Percentiles rank a stretch among this genome's conserved stretches.
These are phyloP conservation scores for Phytophthora sansomeana DNA, from an alignment of 352 stramenopile genomes.

Conservation along the genomic window DNA sequence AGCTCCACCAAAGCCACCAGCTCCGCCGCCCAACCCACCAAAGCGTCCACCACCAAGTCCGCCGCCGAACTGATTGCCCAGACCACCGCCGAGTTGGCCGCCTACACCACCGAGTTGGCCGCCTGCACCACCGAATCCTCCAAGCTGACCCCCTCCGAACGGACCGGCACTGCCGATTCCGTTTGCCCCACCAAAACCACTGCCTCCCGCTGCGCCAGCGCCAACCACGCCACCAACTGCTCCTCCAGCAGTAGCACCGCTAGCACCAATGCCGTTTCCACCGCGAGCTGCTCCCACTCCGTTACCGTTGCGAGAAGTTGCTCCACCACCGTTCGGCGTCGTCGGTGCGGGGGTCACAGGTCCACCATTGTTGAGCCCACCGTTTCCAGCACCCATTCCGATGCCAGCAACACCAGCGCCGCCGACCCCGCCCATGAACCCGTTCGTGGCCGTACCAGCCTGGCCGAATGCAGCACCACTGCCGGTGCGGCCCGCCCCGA, in stretches of 20 bases:
- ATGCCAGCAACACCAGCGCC: conserved; percentile 3
- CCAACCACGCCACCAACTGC: not conserved
- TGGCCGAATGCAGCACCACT: conserved; percentile 4
- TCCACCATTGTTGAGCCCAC: conserved; percentile 10
- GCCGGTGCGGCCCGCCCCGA: conserved; percentile 7
- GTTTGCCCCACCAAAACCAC: conserved; percentile 3
- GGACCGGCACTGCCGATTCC: too few species aligned
- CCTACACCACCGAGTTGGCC: too few species aligned
- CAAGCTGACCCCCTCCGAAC: too few species aligned
- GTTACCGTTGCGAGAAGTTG: conserved; percentile 5
- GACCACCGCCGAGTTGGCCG: too few species aligned
- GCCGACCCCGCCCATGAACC: not conserved
- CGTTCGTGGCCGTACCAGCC: conserved; percentile 2
- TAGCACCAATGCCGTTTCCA: too few species aligned
- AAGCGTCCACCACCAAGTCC: too few species aligned
- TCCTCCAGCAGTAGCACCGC: too few species aligned
- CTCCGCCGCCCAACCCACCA: too few species aligned
- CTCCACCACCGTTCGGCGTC: conserved; percentile 10
- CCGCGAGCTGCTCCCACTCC: not conserved
- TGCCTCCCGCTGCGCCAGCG: conserved; percentile 1
- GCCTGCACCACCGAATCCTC: too few species aligned
- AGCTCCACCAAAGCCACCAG: too few species aligned
- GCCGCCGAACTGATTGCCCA: too few species aligned
- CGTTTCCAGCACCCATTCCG: conserved; percentile 1
- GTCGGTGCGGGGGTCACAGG: conserved; percentile 33